Conservation (phyloP, 768 basidiomycete genomes). For the Termitomyces sp. region DNA sequence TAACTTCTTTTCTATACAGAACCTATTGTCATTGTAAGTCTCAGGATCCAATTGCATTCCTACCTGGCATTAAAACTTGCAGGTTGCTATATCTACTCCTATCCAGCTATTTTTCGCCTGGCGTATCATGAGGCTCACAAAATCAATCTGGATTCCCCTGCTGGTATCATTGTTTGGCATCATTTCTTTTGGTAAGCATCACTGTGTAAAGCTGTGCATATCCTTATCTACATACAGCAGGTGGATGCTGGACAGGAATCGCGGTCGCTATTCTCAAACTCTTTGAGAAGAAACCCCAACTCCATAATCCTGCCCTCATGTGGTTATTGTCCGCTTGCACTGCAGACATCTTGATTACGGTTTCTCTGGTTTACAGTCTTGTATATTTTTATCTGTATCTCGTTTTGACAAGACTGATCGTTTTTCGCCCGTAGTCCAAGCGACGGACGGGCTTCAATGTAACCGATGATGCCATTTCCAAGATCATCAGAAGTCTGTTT, state of each 20-base stretch:
- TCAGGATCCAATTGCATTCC: neutral
- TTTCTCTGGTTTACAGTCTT: no score
- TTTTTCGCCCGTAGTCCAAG: neutral
- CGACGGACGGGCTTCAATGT: no score
- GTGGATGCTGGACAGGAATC: conserved; percentile 27
- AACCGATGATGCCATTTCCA: no score
- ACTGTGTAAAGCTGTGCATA: neutral
- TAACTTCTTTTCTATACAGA: conserved; percentile 7
- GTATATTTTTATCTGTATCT: no score
- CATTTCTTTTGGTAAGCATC: neutral
- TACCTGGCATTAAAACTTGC: neutral
- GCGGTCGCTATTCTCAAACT: conserved; percentile 20
- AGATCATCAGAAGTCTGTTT: no score
- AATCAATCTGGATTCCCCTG: conserved; percentile 13
- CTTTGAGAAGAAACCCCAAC: conserved; percentile 21
- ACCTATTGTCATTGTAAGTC: conserved; percentile 12
- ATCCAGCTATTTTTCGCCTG: conserved; percentile 21
- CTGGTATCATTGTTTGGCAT: conserved; percentile 10
- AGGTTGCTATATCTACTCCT: conserved; percentile 19
- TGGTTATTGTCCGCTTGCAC: no score
- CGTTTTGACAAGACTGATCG: no score
- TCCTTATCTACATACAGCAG: conserved; percentile 4
- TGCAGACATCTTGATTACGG: no score
- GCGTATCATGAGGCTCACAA: conserved; percentile 16
- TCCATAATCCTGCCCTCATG: no score